Evolutionary conservation across 768 basidiomycete species (phyloP).

Genomic region (Mycena capillaripes): DNA sequence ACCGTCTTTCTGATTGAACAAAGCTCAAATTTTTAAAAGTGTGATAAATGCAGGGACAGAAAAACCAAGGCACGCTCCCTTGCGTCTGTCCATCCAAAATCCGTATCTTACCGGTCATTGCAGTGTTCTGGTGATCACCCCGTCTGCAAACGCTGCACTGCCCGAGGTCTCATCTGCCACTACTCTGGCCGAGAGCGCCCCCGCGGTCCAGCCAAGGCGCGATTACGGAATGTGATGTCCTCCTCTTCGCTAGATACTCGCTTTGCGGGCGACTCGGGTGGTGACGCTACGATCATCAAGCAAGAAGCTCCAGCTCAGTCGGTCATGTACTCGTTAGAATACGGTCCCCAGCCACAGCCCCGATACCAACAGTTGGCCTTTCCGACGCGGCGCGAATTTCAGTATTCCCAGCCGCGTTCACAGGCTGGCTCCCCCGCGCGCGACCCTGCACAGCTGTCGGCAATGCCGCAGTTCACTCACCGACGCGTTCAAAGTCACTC

Average conservation of each 20-base stretch:
- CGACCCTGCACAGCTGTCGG: not conserved
- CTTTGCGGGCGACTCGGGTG: slow-evolving; percentile 26
- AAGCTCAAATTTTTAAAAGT: no score
- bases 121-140: slow-evolving; percentile 74
- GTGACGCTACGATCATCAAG: slow-evolving; percentile 14
- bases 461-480: slow-evolving; percentile 24
- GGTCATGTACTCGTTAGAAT: not conserved
- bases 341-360: not conserved
- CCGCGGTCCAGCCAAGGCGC: slow-evolving; percentile 48
- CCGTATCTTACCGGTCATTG: not conserved
- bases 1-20: no score
- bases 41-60: slow-evolving; percentile 68
- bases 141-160: slow-evolving; percentile 63
- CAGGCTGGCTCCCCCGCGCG: not conserved
- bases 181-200: slow-evolving; percentile 55
- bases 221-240: slow-evolving; percentile 47
- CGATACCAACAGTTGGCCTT: not conserved
- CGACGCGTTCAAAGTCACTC: slow-evolving; percentile 45
- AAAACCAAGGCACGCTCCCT: slow-evolving; percentile 65
- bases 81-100: not conserved
- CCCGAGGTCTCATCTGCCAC: slow-evolving; percentile 64
- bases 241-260: slow-evolving; percentile 43
- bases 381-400: not conserved
- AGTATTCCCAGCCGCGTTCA: slow-evolving; percentile 11
- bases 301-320: slow-evolving; percentile 13